Evolutionary conservation across 2,329 filamentous ascomycete species (phyloP).

Genomic region (Colletotrichum sublineola): DNA sequence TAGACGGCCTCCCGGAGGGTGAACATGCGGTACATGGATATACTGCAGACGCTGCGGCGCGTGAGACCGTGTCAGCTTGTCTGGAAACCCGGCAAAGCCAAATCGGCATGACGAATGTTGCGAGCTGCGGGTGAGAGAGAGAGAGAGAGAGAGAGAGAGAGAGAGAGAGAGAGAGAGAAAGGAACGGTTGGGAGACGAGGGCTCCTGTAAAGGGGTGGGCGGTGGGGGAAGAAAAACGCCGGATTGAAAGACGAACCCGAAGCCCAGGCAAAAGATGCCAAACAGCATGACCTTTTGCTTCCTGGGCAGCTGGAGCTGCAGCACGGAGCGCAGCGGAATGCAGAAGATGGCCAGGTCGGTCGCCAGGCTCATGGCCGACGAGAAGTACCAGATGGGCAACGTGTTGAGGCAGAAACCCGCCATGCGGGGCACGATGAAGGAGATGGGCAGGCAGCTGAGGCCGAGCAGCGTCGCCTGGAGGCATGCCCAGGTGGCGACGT

Average conservation of each 20-base stretch:
- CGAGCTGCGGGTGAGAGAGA: too few relatives aligned
- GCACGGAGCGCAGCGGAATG: conserved; percentile 47
- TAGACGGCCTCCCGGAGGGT: conserved; percentile 48
- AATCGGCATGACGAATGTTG: too few relatives aligned
- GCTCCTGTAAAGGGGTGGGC: too few relatives aligned
- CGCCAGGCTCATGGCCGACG: conserved; percentile 47
- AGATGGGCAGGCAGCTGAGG: conserved; percentile 48
- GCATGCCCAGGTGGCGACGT: conserved; percentile 47
- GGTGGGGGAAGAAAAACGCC: too few relatives aligned
- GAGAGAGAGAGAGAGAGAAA: too few relatives aligned
- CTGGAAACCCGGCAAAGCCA: too few relatives aligned
- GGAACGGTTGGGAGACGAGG: too few relatives aligned
- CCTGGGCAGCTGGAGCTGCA: conserved; percentile 45
- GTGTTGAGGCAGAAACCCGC: conserved; percentile 48
- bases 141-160: too few relatives aligned
- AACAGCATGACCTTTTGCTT: conserved; percentile 48
- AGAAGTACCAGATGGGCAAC: conserved; percentile 51
- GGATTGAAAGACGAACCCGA: conserved; percentile 47
- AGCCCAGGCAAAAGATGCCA: conserved; percentile 50
- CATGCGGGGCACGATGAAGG: conserved; percentile 45
- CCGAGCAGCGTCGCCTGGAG: conserved; percentile 47
- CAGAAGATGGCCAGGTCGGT: conserved; percentile 49
- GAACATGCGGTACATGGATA: conserved; percentile 51
- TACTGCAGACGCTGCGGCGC: conserved; percentile 49
- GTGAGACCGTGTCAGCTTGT: not conserved